Conservation (phyloP, 352 stramenopile species). For the Globisporangium viniferum region DNA sequence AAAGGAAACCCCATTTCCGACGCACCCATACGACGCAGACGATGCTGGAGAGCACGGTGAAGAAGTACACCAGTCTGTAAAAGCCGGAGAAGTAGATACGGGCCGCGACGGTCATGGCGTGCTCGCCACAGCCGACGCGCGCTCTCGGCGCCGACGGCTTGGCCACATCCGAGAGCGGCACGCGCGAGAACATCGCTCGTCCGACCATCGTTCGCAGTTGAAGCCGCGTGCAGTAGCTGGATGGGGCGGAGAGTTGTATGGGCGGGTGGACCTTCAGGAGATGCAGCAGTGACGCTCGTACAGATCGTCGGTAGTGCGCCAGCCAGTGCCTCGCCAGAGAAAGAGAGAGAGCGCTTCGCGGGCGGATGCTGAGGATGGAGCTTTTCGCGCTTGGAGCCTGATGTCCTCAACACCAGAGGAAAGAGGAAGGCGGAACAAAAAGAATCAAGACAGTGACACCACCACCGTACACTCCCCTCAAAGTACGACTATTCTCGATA, state of each 20-base stretch:
- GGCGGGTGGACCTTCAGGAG: background rate
- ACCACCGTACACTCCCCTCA: background rate
- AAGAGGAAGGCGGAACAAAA: background rate
- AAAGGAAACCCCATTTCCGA: slow-evolving; percentile 10
- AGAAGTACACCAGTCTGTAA: slow-evolving; percentile 76
- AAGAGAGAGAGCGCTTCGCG: background rate
- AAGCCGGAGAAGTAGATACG: slow-evolving; percentile 83
- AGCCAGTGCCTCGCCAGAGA: background rate
- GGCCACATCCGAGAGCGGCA: slow-evolving; percentile 23
- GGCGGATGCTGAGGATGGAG: background rate
- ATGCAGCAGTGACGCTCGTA: background rate
- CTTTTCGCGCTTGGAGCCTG: background rate
- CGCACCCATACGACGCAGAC: slow-evolving; percentile 69
- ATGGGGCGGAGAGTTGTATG: background rate
- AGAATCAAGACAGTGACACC: background rate
- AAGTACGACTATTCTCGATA: background rate
- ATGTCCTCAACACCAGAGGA: background rate
- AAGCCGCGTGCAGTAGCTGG: background rate
- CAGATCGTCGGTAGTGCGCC: background rate
- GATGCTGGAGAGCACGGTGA: slow-evolving; percentile 71
- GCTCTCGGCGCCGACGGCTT: slow-evolving; percentile 5
- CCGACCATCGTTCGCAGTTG: background rate
- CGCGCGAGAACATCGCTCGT: slow-evolving; percentile 24
- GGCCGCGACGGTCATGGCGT: slow-evolving; percentile 68
- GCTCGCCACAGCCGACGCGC: slow-evolving; percentile 63